Evolutionary conservation across 495 filamentous ascomycete species (phyloP).

Genomic region (Daldinia bambusicola): DNA sequence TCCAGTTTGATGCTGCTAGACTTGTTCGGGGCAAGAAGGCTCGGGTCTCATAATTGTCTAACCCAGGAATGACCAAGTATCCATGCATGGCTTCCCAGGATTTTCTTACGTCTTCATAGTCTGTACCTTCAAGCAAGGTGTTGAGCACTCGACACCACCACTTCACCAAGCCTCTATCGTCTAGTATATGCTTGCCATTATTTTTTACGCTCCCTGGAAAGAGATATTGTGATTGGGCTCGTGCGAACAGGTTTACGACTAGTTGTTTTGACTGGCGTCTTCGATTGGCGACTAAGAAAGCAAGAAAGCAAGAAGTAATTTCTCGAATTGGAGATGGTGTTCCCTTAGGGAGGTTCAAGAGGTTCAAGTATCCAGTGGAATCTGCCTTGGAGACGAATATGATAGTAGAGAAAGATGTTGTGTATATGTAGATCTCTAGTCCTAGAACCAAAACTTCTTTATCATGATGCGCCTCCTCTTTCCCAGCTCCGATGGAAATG

Average conservation of each 20-base stretch:
- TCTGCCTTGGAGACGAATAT: slow-evolving; percentile 98
- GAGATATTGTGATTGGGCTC: slow-evolving; percentile 92
- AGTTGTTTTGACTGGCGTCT: slow-evolving; percentile 74
- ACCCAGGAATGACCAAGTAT: slow-evolving; percentile 87
- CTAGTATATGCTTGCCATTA: slow-evolving; percentile 86
- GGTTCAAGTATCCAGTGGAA: slow-evolving; percentile 86
- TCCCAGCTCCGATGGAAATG: slow-evolving; percentile 65
- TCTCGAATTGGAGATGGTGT: slow-evolving; percentile 77
- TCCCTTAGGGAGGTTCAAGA: slow-evolving; percentile 67
- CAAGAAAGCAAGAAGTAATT: slow-evolving; percentile 78
- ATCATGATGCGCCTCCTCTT: slow-evolving; percentile 12
- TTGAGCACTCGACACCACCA: slow-evolving; percentile 96
- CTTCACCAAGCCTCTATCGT: slow-evolving; percentile 85
- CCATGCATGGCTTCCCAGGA: slow-evolving; percentile 63
- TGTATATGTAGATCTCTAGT: slow-evolving; percentile 72
- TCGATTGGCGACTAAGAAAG: slow-evolving; percentile 73
- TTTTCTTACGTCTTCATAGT: slow-evolving; percentile 43
- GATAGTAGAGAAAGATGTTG: slow-evolving; percentile 80
- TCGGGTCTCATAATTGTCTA: slow-evolving; percentile 78
- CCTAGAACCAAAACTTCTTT: slow-evolving; percentile 58
- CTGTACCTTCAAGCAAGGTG: slow-evolving; percentile 67
- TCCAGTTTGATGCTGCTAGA: slow-evolving; percentile 61
- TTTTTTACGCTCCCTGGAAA: slow-evolving; percentile 94
- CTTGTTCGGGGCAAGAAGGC: slow-evolving; percentile 64
- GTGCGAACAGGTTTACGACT: slow-evolving; percentile 90